Evolutionary conservation across 768 basidiomycete genomes (phyloP).

Genomic region (Boletus reticuloceps): DNA sequence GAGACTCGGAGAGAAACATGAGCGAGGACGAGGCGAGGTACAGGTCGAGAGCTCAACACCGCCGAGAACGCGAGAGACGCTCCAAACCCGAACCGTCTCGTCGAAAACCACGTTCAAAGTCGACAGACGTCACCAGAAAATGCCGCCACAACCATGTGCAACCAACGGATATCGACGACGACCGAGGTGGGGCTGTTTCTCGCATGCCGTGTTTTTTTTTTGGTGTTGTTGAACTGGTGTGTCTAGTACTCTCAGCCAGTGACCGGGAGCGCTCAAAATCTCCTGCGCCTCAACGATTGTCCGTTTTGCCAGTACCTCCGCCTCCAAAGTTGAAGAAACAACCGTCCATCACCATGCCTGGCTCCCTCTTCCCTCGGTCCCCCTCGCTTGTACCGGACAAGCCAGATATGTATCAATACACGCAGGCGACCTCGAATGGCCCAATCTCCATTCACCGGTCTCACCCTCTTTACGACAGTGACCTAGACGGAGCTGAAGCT

Average conservation of each 20-base stretch:
- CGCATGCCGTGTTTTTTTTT: not conserved
- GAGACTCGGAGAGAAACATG: conserved; percentile 9
- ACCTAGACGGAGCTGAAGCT: conserved; percentile 6
- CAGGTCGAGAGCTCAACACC: conserved; percentile 6
- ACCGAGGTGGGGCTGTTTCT: conserved; percentile 20
- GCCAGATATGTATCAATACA: not conserved
- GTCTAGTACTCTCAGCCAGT: conserved; percentile 20
- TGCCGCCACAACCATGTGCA: not conserved
- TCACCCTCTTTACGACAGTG: not conserved
- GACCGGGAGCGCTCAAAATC: conserved; percentile 22
- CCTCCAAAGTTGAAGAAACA: conserved; percentile 30
- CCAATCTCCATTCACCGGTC: not conserved
- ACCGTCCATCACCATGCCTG: conserved; percentile 70
- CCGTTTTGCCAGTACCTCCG: conserved; percentile 25
- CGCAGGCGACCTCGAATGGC: not conserved
- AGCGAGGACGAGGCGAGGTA: conserved; percentile 12
- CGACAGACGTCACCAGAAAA: conserved; percentile 11
- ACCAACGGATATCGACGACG: conserved; percentile 3
- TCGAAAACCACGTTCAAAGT: conserved; percentile 21
- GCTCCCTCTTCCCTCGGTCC: conserved; percentile 73
- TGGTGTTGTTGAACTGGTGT: conserved; percentile 12
- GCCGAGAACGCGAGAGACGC: conserved; percentile 8
- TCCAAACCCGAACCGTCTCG: conserved; percentile 7
- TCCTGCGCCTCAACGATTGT: conserved; percentile 9
- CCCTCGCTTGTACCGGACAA: conserved; percentile 56